Conservation (phyloP, 371 early-diverging fungal genomes). For the Rhizopus arrhizus region DNA sequence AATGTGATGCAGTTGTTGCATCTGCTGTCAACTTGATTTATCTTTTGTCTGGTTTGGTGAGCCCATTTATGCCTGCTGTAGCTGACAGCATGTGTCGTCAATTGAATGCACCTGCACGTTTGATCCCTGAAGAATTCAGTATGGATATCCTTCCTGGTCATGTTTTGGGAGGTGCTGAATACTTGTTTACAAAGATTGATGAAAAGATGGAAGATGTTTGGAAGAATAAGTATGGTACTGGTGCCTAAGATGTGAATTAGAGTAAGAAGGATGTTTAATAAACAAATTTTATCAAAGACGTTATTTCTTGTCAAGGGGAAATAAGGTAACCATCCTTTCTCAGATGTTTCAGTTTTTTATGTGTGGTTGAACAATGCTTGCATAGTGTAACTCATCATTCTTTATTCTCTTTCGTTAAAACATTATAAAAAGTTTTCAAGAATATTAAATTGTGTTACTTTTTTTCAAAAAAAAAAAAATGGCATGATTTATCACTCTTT, state of each 20-base stretch:
- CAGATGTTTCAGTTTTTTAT: too few relatives aligned
- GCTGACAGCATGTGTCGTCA: slow-evolving; percentile 78
- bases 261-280: background rate
- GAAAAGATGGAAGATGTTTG: slow-evolving; percentile 74
- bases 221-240: slow-evolving; percentile 74
- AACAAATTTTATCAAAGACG: too few relatives aligned
- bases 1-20: slow-evolving; percentile 87
- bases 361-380: too few relatives aligned
- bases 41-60: slow-evolving; percentile 82
- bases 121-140: slow-evolving; percentile 73
- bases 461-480: too few relatives aligned
- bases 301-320: too few relatives aligned
- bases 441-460: too few relatives aligned
- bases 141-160: slow-evolving; percentile 81
- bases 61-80: slow-evolving; percentile 95
- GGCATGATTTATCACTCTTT: too few relatives aligned
- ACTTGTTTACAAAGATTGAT: slow-evolving; percentile 90
- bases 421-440: too few relatives aligned
- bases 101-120: slow-evolving; percentile 78
- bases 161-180: slow-evolving; percentile 82
- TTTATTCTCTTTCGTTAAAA: too few relatives aligned
- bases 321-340: too few relatives aligned
- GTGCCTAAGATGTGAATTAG: slow-evolving; percentile 15
- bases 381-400: too few relatives aligned
- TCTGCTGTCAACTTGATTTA: slow-evolving; percentile 86